Conservation (phyloP, 1,284 basidiomycete genomes). For the Cerrena zonata region DNA sequence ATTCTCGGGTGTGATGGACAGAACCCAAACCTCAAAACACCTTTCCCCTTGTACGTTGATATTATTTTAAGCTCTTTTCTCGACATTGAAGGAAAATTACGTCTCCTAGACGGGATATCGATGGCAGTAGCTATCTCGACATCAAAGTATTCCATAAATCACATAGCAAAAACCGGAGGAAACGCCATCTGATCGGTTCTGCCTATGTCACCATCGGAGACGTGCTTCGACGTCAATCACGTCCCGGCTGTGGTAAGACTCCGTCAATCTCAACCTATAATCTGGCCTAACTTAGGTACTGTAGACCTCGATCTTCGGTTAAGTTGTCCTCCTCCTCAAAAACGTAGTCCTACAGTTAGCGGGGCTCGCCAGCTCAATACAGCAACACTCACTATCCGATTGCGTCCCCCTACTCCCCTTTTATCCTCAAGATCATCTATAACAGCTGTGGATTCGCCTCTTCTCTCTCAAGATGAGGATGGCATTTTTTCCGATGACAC, state of each 20-base stretch:
- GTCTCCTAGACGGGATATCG: slow-evolving; percentile 34
- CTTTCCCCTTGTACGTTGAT: slow-evolving; percentile 44
- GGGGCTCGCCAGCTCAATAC: slow-evolving; percentile 19
- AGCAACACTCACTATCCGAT: slow-evolving; percentile 24
- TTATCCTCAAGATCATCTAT: slow-evolving; percentile 8
- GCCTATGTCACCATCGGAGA: slow-evolving; percentile 46
- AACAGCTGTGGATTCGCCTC: slow-evolving; percentile 8
- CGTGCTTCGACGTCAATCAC: slow-evolving; percentile 39
- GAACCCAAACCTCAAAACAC: slow-evolving; percentile 55
- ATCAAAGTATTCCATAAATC: slow-evolving; percentile 48
- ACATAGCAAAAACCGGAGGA: slow-evolving; percentile 53
- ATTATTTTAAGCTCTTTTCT: background rate
- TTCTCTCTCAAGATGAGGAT: slow-evolving; percentile 11
- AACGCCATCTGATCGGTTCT: slow-evolving; percentile 46
- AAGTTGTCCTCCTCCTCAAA: slow-evolving; percentile 24
- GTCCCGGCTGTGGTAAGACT: slow-evolving; percentile 13
- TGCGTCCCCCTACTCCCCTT: slow-evolving; percentile 15
- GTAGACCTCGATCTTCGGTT: slow-evolving; percentile 27
- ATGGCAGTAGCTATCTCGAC: slow-evolving; percentile 37
- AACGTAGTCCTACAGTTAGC: slow-evolving; percentile 21
- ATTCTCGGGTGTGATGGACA: slow-evolving; percentile 61
- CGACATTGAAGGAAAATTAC: background rate
- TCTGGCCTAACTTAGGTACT: too few species aligned
- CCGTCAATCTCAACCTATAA: too few species aligned
- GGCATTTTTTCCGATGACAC: slow-evolving; percentile 14